These are phyloP conservation scores for Auriscalpium microsporum DNA, from an alignment of 768 basidiomycete species.

Conservation along the genomic window DNA sequence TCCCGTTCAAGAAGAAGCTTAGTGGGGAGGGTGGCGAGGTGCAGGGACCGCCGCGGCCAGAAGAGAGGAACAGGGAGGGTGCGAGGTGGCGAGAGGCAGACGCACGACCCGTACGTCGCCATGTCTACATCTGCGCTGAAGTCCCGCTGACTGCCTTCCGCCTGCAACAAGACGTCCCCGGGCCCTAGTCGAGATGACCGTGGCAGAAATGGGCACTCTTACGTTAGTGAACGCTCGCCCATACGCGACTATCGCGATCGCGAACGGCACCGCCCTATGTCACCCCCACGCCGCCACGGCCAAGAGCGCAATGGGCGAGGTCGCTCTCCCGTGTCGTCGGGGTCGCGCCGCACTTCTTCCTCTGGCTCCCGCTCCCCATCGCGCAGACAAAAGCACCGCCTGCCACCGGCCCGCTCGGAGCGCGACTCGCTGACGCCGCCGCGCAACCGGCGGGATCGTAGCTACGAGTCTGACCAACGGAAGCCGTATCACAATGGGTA, in stretches of 20 bases:
- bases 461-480: slow-evolving; percentile 4
- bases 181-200: background rate
- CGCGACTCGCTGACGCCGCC: slow-evolving; percentile 5
- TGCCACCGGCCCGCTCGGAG: slow-evolving; percentile 8
- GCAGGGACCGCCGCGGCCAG: background rate
- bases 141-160: background rate
- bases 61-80: background rate
- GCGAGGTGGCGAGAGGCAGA: too few relatives aligned
- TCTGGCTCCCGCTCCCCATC: slow-evolving; percentile 12
- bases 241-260: slow-evolving; percentile 2
- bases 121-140: too few relatives aligned
- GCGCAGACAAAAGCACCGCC: slow-evolving; percentile 9
- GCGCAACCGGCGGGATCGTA: slow-evolving; percentile 5
- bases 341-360: slow-evolving; percentile 6
- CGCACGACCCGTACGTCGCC: too few relatives aligned
- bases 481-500: slow-evolving; percentile 1
- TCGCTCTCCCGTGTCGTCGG: slow-evolving; percentile 6
- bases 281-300: slow-evolving; percentile 5
- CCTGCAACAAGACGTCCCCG: background rate
- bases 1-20: slow-evolving; percentile 61
- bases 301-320: slow-evolving; percentile 2
- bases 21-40: background rate
- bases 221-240: background rate
- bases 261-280: background rate
- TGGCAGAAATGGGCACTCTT: slow-evolving; percentile 1